Evolutionary conservation across 495 filamentous ascomycete genomes (phyloP), one percentile per base, ranked within the genome.

Genomic region (Chaetomium tenue): DNA sequence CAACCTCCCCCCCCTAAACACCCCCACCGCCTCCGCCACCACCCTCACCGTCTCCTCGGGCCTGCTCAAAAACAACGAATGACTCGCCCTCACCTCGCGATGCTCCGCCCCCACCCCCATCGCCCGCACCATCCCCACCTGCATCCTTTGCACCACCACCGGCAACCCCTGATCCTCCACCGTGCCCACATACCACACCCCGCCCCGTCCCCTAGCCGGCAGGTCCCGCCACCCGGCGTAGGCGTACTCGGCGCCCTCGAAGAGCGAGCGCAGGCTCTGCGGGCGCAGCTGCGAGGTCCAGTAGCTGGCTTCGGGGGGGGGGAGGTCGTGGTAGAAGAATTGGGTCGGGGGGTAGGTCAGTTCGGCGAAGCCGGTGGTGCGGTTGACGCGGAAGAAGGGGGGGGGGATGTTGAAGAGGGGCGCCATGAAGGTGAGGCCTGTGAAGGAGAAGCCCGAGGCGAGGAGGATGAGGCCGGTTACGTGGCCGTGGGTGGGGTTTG

Each of bases 291-390:
- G 64, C 0, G 56, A 13, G 25, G 70, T 70, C 74, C 74, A 78
- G 52, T 63, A 65, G 18, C 70, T 60, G 2, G 70, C 70, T 63
- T 78, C 76, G 46, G 66, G 70, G 4, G 58, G 63, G 5, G 70
- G 66, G 26, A 78, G 61, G 63, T 78, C 75, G 51, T 76, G 72
- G 48, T 74, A 77, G 65, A 77, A 78, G 6, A 74, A 8, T 37
- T 72, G 68, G 23, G 68, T 44, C 18, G 72, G 58, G 9, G 66
- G 62, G 2, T 55, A 64, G 25, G 63, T n/a, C 13, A 77, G 33
- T 2, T 64, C 67, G 12, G 70, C 74, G 42, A 70, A 72, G 1
- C 74, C 74, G 4, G 55, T 68, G 13, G 57, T 60, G 30, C 61
- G 40, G 54, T 76, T 69, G 3, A 46, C 63, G 13, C 61, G 65